A percentile compares a stretch with the other conserved stretches of the same genome.
Evolutionary conservation across 176 grass and related monocot species (phyloP).

Genomic region (Stipa capillata): DNA sequence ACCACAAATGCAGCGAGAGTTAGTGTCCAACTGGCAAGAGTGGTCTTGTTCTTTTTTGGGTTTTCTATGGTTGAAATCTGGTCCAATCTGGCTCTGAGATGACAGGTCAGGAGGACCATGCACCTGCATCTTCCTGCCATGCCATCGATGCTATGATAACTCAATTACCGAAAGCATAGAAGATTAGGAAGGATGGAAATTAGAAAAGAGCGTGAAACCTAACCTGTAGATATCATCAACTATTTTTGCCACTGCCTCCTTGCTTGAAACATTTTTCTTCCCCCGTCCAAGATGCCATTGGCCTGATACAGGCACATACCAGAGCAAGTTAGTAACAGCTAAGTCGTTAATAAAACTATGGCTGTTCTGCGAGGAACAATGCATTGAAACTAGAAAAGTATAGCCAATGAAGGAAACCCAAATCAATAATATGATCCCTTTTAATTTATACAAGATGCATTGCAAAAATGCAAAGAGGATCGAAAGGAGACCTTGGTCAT

Average conservation of each 20-base stretch:
- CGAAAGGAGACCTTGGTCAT: conserved; percentile 19
- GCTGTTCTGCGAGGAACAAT: no score
- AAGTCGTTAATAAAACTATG: no score
- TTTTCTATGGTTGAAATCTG: conserved; percentile 32
- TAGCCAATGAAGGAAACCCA: no score
- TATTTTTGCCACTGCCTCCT: conserved; percentile 39
- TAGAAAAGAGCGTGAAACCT: neutral
- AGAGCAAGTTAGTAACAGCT: neutral
- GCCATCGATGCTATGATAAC: neutral
- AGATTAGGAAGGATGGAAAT: neutral
- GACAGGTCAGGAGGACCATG: conserved; percentile 33
- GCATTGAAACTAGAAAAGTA: no score
- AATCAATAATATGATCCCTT: no score
- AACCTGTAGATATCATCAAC: conserved; percentile 58
- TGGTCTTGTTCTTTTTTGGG: conserved; percentile 38
- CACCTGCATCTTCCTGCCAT: conserved; percentile 53
- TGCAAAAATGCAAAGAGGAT: accelerated
- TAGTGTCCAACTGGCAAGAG: neutral
- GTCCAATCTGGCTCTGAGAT: conserved; percentile 22
- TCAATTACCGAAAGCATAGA: neutral
- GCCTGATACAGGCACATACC: neutral
- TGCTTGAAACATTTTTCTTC: conserved; percentile 30
- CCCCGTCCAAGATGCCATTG: conserved; percentile 16
- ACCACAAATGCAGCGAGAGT: conserved; percentile 41
- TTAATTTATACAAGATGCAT: neutral